A percentile compares a stretch with the other conserved stretches of the same genome.
These are phyloP conservation scores for Saccharomycopsis phalli DNA, from an alignment of 1,139 yeast genomes.

Conservation along the genomic window DNA sequence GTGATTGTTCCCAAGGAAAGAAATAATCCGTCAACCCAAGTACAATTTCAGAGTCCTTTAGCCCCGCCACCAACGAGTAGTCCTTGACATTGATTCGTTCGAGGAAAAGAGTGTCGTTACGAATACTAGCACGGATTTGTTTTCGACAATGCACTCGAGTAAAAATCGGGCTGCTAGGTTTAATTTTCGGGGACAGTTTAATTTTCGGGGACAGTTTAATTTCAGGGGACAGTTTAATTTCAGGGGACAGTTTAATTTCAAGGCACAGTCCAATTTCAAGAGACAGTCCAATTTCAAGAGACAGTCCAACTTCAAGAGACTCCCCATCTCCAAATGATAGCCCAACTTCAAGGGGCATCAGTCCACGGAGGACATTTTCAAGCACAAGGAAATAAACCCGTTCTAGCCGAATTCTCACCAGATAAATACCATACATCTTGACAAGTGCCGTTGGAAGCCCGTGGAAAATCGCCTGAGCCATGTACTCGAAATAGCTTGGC, in stretches of 20 bases:
- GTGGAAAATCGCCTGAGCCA: slow-evolving; percentile 90
- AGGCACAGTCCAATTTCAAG: slow-evolving; percentile 39
- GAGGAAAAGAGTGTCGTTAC: slow-evolving; percentile 88
- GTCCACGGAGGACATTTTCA: slow-evolving; percentile 85
- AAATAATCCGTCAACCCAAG: slow-evolving; percentile 70
- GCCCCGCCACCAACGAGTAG: slow-evolving; percentile 91
- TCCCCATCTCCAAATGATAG: slow-evolving; percentile 32
- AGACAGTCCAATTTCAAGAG: slow-evolving; percentile 68
- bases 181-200: too few species aligned
- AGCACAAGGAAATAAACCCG: slow-evolving; percentile 91
- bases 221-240: too few species aligned
- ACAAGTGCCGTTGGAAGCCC: slow-evolving; percentile 91
- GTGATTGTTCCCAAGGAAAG: too few species aligned
- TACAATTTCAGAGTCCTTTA: slow-evolving; percentile 59
- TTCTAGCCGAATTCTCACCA: slow-evolving; percentile 67
- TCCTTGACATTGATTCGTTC: slow-evolving; percentile 99
- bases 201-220: too few species aligned
- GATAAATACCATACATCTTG: slow-evolving; percentile 91
- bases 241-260: too few species aligned
- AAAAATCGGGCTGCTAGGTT: slow-evolving; percentile 49
- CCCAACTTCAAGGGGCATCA: not conserved
- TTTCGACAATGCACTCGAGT: slow-evolving; percentile 88
- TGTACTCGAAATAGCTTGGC: slow-evolving; percentile 91
- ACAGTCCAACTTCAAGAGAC: slow-evolving; percentile 81
- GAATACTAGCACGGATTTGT: slow-evolving; percentile 72